These are phyloP conservation scores for Bonia amplexicaulis DNA, from an alignment of 176 grass and related monocot species.

Conservation along the genomic window DNA sequence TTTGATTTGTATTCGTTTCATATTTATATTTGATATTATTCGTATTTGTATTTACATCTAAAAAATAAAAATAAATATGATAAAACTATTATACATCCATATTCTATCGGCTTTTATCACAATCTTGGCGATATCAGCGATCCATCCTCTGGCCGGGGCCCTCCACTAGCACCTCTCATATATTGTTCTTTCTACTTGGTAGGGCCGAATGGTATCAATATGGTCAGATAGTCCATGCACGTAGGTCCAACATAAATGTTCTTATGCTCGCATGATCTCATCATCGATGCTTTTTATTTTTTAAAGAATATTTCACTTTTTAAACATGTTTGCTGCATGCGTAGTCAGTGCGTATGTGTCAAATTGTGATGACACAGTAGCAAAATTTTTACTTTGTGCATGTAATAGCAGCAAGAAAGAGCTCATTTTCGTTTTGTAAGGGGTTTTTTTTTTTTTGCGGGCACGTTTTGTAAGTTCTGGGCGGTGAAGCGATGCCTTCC, in stretches of 20 bases:
- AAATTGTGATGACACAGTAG: neutral
- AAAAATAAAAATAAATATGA: no score
- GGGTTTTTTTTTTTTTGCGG: no score
- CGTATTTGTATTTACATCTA: accelerated
- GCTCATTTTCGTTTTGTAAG: no score
- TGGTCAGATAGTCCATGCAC: neutral
- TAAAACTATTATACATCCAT: no score
- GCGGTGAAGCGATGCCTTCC: no score
- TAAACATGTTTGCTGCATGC: neutral
- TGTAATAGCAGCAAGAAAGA: no score
- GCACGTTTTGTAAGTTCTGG: no score
- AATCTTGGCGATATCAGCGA: neutral
- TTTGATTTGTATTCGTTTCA: no score
- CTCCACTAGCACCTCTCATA: neutral
- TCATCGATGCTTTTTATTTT: neutral
- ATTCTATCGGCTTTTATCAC: neutral
- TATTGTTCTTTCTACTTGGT: neutral
- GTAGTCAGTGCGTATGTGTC: neutral
- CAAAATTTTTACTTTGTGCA: neutral
- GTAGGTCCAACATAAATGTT: neutral
- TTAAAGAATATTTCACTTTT: neutral
- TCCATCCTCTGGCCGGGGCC: neutral
- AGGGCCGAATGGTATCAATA: neutral
- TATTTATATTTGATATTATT: no score
- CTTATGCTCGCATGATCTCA: neutral